Percentiles rank a stretch among this genome's conserved stretches.
Evolutionary conservation across 2,329 filamentous ascomycete species (phyloP).

Genomic region (Paecilomyces formosus): DNA sequence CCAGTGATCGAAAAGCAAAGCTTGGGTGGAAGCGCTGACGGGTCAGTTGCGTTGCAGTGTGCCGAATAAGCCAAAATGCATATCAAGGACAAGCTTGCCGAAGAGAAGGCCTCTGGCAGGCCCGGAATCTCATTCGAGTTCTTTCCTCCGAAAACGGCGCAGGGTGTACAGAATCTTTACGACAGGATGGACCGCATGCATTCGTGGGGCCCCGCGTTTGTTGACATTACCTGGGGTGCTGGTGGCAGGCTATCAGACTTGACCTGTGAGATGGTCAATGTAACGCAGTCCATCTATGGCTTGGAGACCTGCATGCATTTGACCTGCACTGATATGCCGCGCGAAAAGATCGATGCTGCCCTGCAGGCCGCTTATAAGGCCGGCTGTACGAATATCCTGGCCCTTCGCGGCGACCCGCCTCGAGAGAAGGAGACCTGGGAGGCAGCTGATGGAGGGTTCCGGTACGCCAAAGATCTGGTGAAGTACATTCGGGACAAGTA

Average conservation of each 20-base stretch:
- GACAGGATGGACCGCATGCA: constrained; percentile 99
- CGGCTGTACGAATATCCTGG: constrained; percentile 95
- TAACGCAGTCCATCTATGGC: constrained; percentile 90
- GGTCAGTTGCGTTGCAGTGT: not conserved
- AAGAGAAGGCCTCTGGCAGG: constrained; percentile 68
- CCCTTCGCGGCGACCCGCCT: constrained; percentile 86
- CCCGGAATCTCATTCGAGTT: constrained; percentile 98
- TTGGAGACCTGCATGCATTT: constrained; percentile 99
- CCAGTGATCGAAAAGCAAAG: not conserved
- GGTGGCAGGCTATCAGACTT: constrained; percentile 85
- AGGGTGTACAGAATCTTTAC: constrained; percentile 96
- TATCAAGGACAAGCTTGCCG: constrained; percentile 82
- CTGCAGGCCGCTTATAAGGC: constrained; percentile 83
- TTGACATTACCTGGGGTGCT: constrained; percentile 97
- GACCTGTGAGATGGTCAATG: constrained; percentile 95
- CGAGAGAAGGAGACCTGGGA: constrained; percentile 92
- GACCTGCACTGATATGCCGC: constrained; percentile 97
- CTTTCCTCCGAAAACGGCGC: constrained; percentile 87
- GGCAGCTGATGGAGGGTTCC: constrained; percentile 76
- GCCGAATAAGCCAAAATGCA: constrained; percentile 63
- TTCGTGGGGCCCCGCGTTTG: constrained; percentile 84
- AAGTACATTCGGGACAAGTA: constrained; percentile 73
- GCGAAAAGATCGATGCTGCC: constrained; percentile 82
- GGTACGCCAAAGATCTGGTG: constrained; percentile 86
- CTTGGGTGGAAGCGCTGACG: not conserved